Evolutionary conservation across 2,329 filamentous ascomycete species (phyloP), one percentile per base, ranked within the genome.

Genomic region (Pseudogymnoascus sp.): DNA sequence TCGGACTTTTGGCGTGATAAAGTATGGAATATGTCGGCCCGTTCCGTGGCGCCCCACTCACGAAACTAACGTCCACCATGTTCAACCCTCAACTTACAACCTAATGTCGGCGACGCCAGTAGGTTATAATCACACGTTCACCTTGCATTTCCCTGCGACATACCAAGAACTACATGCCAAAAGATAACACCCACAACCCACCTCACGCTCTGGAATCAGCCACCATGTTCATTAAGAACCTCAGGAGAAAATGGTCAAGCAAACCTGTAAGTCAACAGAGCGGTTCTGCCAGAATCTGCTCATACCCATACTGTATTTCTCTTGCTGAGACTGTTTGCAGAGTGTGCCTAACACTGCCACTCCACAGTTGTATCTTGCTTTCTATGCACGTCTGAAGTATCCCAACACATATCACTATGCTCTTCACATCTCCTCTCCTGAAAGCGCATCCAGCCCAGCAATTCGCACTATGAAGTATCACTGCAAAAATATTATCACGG

Each of bases 401-500:
- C 49, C 49, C 25, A 5, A 55, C n/a, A 33, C 49, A 33, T 55
- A 55, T n/a, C 49, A 55, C 16, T 33, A 55, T 16, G 49, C 49
- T 35, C 49, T 55, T 11, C 49, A 55, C 25, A 3, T 55, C n/a
- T 55, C 28, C 5, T 18, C 28, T 33, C 28, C 28, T 14, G 49
- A 14, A 4, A 16, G 49, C 9, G 5, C n/a, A n/a, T 18, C 49
- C 49, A 55, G 9, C n/a, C 28, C 49, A 33, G n/a, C 2, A 55
- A 35, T 14, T 14, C 16, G 16, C 9, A 55, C 28, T 3, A 55
- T 21, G 28, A 55, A 55, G 25, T 35, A 55, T 55, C 49, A 33
- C 16, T 35, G 49, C 49, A 55, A 86, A 70, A 85, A 55, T 35
- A 35, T 55, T 31, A 55, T 55, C 11, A 33, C n/a, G 1, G 49